Conservation (phyloP, 345 rosid species). For the Hirschfeldia incana region DNA sequence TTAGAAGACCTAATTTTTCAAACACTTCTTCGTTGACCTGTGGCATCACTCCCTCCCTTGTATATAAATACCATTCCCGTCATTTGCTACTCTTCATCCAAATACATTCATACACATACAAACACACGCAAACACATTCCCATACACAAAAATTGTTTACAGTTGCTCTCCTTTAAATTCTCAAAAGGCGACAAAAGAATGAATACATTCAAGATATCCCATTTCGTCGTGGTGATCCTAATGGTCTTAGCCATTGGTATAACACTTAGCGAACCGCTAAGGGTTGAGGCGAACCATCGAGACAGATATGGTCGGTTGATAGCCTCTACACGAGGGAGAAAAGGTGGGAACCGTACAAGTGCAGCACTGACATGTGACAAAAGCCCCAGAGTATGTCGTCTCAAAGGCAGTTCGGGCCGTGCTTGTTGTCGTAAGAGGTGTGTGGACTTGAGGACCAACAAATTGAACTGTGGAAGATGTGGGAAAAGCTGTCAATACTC, state of each 20-base stretch:
- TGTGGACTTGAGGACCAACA: conserved; percentile 46
- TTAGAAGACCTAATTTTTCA: conserved; percentile 17
- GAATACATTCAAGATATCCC: conserved; percentile 35
- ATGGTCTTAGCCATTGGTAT: conserved; percentile 32
- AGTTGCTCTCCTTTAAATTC: not conserved
- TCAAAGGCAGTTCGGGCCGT: conserved; percentile 53
- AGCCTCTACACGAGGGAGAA: conserved; percentile 4
- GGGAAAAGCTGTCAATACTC: conserved; percentile 55
- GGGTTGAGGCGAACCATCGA: conserved; percentile 18
- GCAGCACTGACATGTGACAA: conserved; percentile 50
- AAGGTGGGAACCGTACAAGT: conserved; percentile 17
- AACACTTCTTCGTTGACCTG: conserved; percentile 20
- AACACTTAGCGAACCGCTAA: conserved; percentile 27
- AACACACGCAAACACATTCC: conserved; percentile 8
- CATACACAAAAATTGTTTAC: not conserved
- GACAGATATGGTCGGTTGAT: conserved; percentile 3
- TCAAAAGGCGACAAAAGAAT: conserved; percentile 6
- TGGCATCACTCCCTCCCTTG: conserved; percentile 13
- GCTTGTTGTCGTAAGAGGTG: conserved; percentile 62
- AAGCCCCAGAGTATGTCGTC: conserved; percentile 51
- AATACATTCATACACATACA: conserved; percentile 23
- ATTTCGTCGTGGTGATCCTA: conserved; percentile 29
- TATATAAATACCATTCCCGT: conserved; percentile 32
- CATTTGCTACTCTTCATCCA: conserved; percentile 34
- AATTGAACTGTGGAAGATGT: conserved; percentile 54